Evolutionary conservation across 768 basidiomycete species (phyloP).

Genomic region (Mrakia gelida): DNA sequence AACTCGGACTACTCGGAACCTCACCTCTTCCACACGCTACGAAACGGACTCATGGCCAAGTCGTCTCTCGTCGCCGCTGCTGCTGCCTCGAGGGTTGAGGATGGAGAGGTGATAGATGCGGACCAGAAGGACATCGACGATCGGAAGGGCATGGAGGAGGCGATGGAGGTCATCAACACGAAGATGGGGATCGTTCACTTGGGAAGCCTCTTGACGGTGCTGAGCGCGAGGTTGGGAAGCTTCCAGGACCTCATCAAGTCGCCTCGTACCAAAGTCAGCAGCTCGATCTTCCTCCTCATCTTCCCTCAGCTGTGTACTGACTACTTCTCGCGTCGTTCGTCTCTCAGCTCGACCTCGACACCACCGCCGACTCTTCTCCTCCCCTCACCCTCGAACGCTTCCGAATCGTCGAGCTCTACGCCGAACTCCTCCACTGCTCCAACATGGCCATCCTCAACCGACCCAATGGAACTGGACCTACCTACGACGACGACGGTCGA

Average conservation of each 20-base stretch:
- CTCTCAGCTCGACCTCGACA: neutral
- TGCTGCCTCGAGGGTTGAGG: conserved; percentile 6
- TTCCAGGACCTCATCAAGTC: conserved; percentile 65
- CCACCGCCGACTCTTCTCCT: conserved; percentile 35
- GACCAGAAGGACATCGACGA: conserved; percentile 33
- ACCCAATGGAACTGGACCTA: conserved; percentile 57
- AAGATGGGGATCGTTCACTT: conserved; percentile 68
- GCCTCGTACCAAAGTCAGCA: conserved; percentile 71
- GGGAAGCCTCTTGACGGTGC: conserved; percentile 68
- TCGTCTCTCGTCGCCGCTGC: conserved; percentile 18
- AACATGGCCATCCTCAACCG: conserved; percentile 97
- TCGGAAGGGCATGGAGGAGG: conserved; percentile 37
- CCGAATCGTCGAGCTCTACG: conserved; percentile 92
- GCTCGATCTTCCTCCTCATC: conserved; percentile 10
- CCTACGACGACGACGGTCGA: conserved; percentile 78
- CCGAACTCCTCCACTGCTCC: conserved; percentile 93
- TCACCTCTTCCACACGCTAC: conserved; percentile 87
- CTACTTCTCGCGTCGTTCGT: neutral
- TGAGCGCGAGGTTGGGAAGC: conserved; percentile 63
- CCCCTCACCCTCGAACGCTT: conserved; percentile 93
- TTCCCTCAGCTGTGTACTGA: neutral
- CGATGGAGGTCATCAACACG: conserved; percentile 38
- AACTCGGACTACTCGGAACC: conserved; percentile 99
- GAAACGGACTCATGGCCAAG: conserved; percentile 76
- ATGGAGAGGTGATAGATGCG: conserved; percentile 30